Base-by-base conservation (phyloP, 1,284 basidiomycete genomes). In the Boletus mariae region DNA sequence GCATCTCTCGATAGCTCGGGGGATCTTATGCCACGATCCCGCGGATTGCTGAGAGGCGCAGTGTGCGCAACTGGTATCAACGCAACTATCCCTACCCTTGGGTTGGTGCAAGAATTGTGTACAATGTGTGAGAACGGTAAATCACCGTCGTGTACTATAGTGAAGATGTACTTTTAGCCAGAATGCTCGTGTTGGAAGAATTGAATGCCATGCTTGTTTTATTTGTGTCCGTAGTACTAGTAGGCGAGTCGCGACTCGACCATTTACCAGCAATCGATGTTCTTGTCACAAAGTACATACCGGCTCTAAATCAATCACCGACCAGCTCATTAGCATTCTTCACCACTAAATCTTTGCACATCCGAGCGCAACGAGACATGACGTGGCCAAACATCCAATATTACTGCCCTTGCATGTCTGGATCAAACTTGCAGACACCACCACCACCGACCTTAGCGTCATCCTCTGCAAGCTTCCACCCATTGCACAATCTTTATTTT, bases 1-100 rank as follows among this genome's bases (percentile, higher is more conserved):
- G 26, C 17, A 52, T 40, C 35, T 35, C 35, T 37, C 50, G 54
- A 25, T 61, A 96, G 88, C 75, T 98, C 45, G 94, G 94, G 32
- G 94, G 90, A 11, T 94, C 92, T n/a, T 97, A 84, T 66, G 89
- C 84, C 1, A 95, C 93, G 7, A 82, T 90, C 54, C 93, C 94
- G 11, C 83, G 84, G 42, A 83, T 95, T 45, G 83, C 90, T 0
- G 85, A 84, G 57, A 79, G 94, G 53, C 78, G 83, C 49, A 82
- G 83, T 12, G 73, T 95, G 65, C 79, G 90, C 51, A 95, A 94
- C 75, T 95, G 85, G 80, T 95, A 92, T 68, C 86, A 87, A 70
- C 76, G 80, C 61, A 87, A 84, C 63, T 92, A 92, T 63, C 80
- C 82, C 2, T 92, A 84, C 66, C 75, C 86, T 10, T 92, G 87